Base-by-base conservation (phyloP, 768 basidiomycete genomes). In the Amanita brunnescens region DNA sequence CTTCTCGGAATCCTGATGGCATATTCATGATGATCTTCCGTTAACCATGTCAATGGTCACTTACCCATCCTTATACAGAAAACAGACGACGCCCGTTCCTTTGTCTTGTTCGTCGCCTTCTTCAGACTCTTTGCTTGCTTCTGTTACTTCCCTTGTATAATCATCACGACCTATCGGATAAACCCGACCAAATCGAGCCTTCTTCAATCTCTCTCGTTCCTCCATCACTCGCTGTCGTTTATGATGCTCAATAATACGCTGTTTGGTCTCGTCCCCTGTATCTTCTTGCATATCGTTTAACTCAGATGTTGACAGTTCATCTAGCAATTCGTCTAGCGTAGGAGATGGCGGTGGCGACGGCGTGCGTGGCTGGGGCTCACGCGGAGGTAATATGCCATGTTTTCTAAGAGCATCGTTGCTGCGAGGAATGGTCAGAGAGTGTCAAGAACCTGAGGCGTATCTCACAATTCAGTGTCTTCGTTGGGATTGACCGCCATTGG, bases 391-490 rank as follows among this genome's bases (percentile, higher is more conserved):
- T 61, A 96, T 94, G 14, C 93, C 94, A 59, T 93, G 80, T 59
- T 92, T 92, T 52, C 92, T 86, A 9, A 97, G 80, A 18, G 87
- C 89, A 62, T 97, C 94, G 66, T 95, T 93, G 69, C 93, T 97
- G 61, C n/a, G 49, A 6, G 44, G 18, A 37, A 52, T 57, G 38
- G 52, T 47, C 40, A 14, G 38, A 21, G 20, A 32, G 21, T 33
- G 4, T 14, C 21, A 23, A 54, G 2, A 45, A 6, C 12, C 32
- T 21, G 18, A 30, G 6, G 7, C 24, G 13, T 23, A 18, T 67
- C 88, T 68, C 65, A 94, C 93, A 97, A 96, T 78, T 97, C 93
- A 2, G 93, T 95, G 65, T 97, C 93, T 72, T 95, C 88, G 74
- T 92, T 76, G 26, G 87, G 78, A 62, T 93, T 91, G 49, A 86